A percentile compares a stretch with the other conserved stretches of the same genome.
Evolutionary conservation across 305 asterid species (phyloP).

Genomic region (Rubia occidens): DNA sequence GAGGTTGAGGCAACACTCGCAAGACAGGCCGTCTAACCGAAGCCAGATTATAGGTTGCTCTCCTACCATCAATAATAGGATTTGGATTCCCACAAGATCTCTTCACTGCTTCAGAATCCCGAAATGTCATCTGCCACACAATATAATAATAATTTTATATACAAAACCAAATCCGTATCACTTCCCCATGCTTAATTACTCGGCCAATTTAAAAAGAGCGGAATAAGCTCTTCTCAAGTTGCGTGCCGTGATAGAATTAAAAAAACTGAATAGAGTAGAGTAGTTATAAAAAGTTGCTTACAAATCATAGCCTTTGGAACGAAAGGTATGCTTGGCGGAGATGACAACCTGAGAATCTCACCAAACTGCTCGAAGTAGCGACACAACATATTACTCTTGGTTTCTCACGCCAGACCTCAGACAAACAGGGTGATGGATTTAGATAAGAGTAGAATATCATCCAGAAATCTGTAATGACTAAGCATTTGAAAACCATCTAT

Average conservation of each 20-base stretch:
- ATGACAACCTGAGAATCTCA: slow-evolving; percentile 36
- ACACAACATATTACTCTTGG: slow-evolving; percentile 27
- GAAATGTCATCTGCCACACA: slow-evolving; percentile 29
- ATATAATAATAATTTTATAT: background rate
- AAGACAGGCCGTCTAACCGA: slow-evolving; percentile 26
- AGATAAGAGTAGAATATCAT: background rate
- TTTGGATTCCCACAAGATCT: slow-evolving; percentile 32
- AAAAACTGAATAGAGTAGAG: background rate
- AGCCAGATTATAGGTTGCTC: slow-evolving; percentile 35
- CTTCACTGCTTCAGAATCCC: slow-evolving; percentile 33
- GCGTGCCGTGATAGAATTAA: background rate
- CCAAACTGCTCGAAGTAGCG: slow-evolving; percentile 34
- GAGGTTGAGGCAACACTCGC: slow-evolving; percentile 24
- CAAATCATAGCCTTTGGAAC: slow-evolving; percentile 39
- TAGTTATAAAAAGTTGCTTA: slow-evolving; percentile 15
- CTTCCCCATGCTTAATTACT: background rate
- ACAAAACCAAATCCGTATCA: background rate
- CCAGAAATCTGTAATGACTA: background rate
- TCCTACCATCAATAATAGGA: slow-evolving; percentile 37
- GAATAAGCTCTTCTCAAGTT: background rate
- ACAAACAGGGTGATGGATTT: slow-evolving; percentile 19
- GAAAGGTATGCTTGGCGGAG: slow-evolving; percentile 29
- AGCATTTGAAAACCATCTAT: background rate
- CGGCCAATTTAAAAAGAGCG: too few relatives aligned
- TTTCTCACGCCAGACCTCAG: slow-evolving; percentile 39